Conservation (phyloP, 2,329 filamentous ascomycete species). For the Laburnicola sp. region DNA sequence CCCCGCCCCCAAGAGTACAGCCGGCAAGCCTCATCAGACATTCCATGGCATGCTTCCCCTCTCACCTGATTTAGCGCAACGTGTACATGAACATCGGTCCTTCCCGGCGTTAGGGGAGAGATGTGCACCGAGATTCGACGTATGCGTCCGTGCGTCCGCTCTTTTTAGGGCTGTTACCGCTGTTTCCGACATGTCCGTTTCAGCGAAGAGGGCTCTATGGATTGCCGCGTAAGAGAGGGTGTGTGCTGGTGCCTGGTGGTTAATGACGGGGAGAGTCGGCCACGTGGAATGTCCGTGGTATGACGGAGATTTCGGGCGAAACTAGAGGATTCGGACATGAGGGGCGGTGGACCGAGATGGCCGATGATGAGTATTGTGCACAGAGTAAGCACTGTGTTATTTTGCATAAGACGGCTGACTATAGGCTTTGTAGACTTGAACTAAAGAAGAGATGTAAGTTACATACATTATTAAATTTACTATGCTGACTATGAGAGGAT, state of each 20-base stretch:
- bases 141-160: not conserved
- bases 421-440: too few relatives aligned
- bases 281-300: not conserved
- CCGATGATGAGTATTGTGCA: too few relatives aligned
- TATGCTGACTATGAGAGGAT: too few relatives aligned
- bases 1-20: not conserved
- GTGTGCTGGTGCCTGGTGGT: not conserved
- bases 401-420: too few relatives aligned
- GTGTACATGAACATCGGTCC: conserved; percentile 6
- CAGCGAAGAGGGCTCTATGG: not conserved
- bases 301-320: conserved; percentile 1
- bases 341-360: not conserved
- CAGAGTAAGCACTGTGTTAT: too few relatives aligned
- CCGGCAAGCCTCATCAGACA: too few relatives aligned
- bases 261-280: not conserved
- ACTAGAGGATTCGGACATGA: conserved; percentile 1
- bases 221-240: not conserved
- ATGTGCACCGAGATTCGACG: not conserved
- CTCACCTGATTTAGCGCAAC: conserved; percentile 7
- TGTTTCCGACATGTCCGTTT: conserved; percentile 7
- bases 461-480: too few relatives aligned
- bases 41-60: conserved; percentile 4
- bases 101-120: conserved; percentile 9
- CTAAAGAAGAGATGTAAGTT: too few relatives aligned
- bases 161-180: not conserved